phyloP scores from a whole-genome alignment of 2,329 filamentous ascomycete species.

The Dendryphion nanum region DNA sequence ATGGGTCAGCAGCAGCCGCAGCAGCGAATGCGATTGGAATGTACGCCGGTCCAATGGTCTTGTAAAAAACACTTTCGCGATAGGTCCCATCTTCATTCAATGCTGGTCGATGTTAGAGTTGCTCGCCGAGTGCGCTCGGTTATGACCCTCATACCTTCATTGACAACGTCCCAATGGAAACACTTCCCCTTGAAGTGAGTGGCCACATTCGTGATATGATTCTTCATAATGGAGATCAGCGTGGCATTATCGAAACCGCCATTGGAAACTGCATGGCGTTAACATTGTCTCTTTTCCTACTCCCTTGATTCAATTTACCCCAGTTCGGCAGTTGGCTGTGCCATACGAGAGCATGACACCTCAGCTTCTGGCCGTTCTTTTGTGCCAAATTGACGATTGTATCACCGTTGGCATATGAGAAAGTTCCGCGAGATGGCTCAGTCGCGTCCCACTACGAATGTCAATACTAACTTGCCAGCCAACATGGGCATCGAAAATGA shows the following conservation, averaged over 20 bases:
- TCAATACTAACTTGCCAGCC: constrained; percentile 16
- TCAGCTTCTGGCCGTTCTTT: constrained; percentile 32
- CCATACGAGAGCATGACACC: constrained; percentile 46
- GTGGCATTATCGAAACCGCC: constrained; percentile 42
- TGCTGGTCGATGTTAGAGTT: constrained; percentile 15
- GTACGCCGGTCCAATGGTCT: constrained; percentile 45
- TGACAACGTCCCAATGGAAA: constrained; percentile 42
- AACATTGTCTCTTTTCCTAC: too few relatives aligned
- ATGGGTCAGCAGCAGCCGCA: constrained; percentile 40
- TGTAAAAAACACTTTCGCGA: constrained; percentile 42
- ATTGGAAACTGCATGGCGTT: constrained; percentile 18
- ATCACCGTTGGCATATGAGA: constrained; percentile 40
- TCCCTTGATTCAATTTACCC: constrained; percentile 53
- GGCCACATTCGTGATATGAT: constrained; percentile 42
- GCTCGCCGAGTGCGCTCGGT: background rate
- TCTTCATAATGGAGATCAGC: constrained; percentile 40
- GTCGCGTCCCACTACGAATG: constrained; percentile 34
- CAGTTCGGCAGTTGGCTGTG: constrained; percentile 41
- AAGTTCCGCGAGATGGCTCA: constrained; percentile 37
- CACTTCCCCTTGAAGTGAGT: constrained; percentile 41
- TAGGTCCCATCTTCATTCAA: constrained; percentile 49
- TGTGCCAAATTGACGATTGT: constrained; percentile 33
- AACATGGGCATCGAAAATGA: background rate
- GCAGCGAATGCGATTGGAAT: constrained; percentile 46
- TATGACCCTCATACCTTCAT: constrained; percentile 25